Percentiles rank a stretch among this genome's conserved stretches.
Conservation (phyloP, 148 eudicot genomes). For the Fagopyrum tataricum region DNA sequence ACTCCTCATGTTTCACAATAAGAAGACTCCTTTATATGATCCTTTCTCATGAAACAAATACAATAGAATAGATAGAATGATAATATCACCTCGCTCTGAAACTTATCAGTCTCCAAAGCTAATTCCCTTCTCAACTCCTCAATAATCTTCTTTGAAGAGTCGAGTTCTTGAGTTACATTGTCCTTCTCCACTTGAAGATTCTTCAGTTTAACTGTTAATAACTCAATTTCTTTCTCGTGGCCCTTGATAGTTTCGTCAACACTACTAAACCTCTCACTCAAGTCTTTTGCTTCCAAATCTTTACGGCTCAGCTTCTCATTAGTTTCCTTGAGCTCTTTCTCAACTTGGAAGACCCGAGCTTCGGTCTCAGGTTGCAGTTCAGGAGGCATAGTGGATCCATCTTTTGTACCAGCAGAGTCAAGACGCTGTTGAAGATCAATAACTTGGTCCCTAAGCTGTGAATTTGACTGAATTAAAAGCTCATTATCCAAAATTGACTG, state of each 20-base stretch:
- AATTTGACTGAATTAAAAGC: conserved; percentile 48
- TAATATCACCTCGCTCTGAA: conserved; percentile 53
- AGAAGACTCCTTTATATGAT: too few relatives aligned
- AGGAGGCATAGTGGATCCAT: conserved; percentile 24
- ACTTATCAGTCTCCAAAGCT: conserved; percentile 44
- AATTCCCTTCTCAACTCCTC: conserved; percentile 59
- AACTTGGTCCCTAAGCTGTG: conserved; percentile 49
- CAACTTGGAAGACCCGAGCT: too few relatives aligned
- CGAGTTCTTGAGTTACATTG: conserved; percentile 35
- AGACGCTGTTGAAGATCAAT: conserved; percentile 57
- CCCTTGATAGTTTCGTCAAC: too few relatives aligned
- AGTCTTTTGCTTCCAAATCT: conserved; percentile 23
- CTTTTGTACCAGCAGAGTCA: conserved; percentile 33
- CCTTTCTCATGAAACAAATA: not conserved
- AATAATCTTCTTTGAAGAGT: conserved; percentile 36
- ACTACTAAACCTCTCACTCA: too few relatives aligned
- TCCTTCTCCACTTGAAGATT: conserved; percentile 44
- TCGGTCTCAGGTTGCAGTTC: too few relatives aligned
- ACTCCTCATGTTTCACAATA: not conserved
- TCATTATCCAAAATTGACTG: conserved; percentile 47
- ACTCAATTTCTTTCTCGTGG: too few relatives aligned
- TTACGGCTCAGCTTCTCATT: not conserved
- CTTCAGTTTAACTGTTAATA: conserved; percentile 17
- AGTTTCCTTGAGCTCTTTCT: too few relatives aligned
- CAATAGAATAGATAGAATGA: not conserved